These are phyloP conservation scores for Mycosphaerelloides madeirae DNA, from an alignment of 2,329 filamentous ascomycete species.

Conservation along the genomic window DNA sequence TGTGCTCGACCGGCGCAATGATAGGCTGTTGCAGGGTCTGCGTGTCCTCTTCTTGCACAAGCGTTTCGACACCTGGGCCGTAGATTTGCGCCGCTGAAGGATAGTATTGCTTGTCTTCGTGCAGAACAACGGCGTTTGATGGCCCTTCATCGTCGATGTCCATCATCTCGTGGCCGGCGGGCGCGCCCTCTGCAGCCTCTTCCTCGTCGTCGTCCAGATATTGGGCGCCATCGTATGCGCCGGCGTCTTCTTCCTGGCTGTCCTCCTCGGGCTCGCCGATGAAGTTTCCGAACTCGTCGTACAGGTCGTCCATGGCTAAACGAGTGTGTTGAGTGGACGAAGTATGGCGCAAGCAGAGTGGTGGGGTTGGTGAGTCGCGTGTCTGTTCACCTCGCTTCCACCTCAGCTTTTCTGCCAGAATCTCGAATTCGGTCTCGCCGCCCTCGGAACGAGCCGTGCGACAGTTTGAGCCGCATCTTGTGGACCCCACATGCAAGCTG, in stretches of 20 bases:
- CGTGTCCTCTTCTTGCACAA: conserved; percentile 95
- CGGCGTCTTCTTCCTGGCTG: conserved; percentile 76
- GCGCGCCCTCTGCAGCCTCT: conserved; percentile 44
- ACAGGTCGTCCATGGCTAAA: conserved; percentile 80
- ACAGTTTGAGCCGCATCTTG: neutral
- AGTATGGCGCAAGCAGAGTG: neutral
- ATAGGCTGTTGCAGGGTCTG: conserved; percentile 90
- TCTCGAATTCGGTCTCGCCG: neutral
- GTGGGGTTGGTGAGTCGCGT: conserved; percentile 6
- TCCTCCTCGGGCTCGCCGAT: conserved; percentile 90
- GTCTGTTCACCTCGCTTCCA: conserved; percentile 1
- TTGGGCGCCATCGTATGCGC: conserved; percentile 69
- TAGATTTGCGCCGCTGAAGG: conserved; percentile 96
- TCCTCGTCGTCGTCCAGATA: conserved; percentile 71
- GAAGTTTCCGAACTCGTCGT: conserved; percentile 99
- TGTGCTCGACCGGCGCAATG: conserved; percentile 84
- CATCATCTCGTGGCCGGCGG: conserved; percentile 79
- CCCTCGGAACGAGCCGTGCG: neutral
- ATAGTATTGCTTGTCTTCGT: conserved; percentile 99
- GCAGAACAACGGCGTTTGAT: conserved; percentile 93
- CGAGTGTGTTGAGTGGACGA: conserved; percentile 8
- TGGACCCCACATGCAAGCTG: neutral
- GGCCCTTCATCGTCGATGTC: conserved; percentile 85
- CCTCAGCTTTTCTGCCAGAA: conserved; percentile 3
- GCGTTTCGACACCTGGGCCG: conserved; percentile 85